Evolutionary conservation across 2,329 filamentous ascomycete species (phyloP).

Genomic region (Botrytis deweyae): DNA sequence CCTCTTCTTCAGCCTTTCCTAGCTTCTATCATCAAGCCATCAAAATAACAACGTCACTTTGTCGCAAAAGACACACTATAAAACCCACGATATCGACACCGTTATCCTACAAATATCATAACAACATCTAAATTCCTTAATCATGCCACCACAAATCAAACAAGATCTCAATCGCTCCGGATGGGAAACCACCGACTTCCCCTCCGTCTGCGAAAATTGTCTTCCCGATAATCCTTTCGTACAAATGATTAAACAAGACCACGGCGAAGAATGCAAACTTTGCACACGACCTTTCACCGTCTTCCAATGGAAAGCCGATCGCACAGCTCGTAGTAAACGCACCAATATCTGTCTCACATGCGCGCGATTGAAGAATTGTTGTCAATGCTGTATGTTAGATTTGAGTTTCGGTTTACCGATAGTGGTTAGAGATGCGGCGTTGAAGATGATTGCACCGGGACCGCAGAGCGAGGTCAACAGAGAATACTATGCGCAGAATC

Average conservation of each 20-base stretch:
- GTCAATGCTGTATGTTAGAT: conserved; percentile 98
- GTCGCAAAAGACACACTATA: conserved; percentile 4
- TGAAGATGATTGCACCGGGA: conserved; percentile 96
- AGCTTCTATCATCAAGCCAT: not conserved
- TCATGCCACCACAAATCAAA: conserved; percentile 90
- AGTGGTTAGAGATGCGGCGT: conserved; percentile 87
- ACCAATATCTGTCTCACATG: conserved; percentile 97
- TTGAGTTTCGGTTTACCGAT: conserved; percentile 93
- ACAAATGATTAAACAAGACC: conserved; percentile 97
- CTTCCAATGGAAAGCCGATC: conserved; percentile 91
- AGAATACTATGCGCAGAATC: conserved; percentile 97
- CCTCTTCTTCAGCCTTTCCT: conserved; percentile 19
- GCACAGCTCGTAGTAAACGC: conserved; percentile 85
- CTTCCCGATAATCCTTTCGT: conserved; percentile 96
- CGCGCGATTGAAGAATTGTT: conserved; percentile 96
- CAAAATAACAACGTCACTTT: not conserved
- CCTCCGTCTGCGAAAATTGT: conserved; percentile 86
- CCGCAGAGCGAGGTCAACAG: conserved; percentile 90
- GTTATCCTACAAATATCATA: not conserved
- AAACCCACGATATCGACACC: not conserved
- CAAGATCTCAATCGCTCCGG: conserved; percentile 93
- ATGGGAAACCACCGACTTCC: conserved; percentile 92
- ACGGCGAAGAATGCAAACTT: conserved; percentile 66
- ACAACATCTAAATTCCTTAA: not conserved
- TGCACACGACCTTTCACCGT: conserved; percentile 96